phyloP scores from a whole-genome alignment of 1,139 yeast genomes.

The Suhomyces wounanorum region DNA sequence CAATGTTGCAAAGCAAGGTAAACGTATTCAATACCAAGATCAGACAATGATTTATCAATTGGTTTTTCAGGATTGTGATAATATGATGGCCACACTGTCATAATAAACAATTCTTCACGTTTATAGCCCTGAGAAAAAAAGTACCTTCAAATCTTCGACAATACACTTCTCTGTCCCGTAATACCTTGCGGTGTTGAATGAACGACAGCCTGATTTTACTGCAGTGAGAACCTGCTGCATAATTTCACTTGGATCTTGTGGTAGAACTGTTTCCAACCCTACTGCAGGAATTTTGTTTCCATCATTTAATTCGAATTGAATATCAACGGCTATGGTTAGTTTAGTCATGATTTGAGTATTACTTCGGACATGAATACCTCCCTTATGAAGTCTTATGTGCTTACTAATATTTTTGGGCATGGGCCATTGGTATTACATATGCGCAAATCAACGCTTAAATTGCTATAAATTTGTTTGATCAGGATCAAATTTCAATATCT shows the following conservation, averaged over 20 bases:
- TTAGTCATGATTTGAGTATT: slow-evolving; percentile 1
- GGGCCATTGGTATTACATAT: too few species aligned
- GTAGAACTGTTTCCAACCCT: slow-evolving; percentile 43
- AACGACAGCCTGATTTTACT: slow-evolving; percentile 44
- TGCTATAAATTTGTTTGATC: background rate
- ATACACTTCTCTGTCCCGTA: slow-evolving; percentile 53
- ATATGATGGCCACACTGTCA: slow-evolving; percentile 58
- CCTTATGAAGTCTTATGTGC: too few species aligned
- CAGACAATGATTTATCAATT: slow-evolving; percentile 35
- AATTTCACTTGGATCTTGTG: slow-evolving; percentile 34
- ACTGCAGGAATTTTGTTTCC: slow-evolving; percentile 40
- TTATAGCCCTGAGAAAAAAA: slow-evolving; percentile 49
- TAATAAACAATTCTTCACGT: slow-evolving; percentile 59
- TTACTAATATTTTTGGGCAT: too few species aligned
- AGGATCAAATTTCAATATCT: slow-evolving; percentile 33
- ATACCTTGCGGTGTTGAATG: slow-evolving; percentile 47
- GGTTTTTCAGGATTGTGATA: slow-evolving; percentile 42
- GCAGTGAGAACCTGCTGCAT: slow-evolving; percentile 42
- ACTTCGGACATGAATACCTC: too few species aligned
- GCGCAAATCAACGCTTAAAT: too few species aligned
- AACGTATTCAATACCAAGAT: slow-evolving; percentile 56
- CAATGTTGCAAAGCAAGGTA: slow-evolving; percentile 64
- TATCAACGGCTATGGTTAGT: slow-evolving; percentile 24
- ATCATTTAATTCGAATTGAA: slow-evolving; percentile 30
- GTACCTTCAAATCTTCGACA: slow-evolving; percentile 52